Evolutionary conservation across 306 rosid genomes (phyloP), one percentile per base, ranked within the genome.

Genomic region (Amphicarpaea edgeworthii): DNA sequence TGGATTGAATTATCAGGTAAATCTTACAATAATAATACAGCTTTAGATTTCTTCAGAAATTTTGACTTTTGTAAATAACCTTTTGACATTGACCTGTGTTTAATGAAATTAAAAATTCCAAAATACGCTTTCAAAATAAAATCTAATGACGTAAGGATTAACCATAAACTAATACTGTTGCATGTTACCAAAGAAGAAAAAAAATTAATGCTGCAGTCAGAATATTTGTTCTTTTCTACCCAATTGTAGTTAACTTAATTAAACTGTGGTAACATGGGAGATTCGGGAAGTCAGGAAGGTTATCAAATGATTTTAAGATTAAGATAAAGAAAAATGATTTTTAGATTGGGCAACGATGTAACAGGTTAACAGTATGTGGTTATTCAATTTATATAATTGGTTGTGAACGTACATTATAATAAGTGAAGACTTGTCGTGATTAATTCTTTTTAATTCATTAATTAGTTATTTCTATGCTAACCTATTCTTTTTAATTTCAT

Each of bases 231-330:
- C 24, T 50, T 50, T 17, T 50, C 1, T 17, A 20, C 17, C 57
- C 57, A 50, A 16, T 50, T 50, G 57, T 12, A 50, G 16, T 24
- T 54, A 20, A 54, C 30, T 3, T 54, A 3, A 17, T 3, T 54
- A 3, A 17, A 49, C 54, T 50, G 23, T 26, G n/a, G 61, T 54
- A 54, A 54, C 30, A 21, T 54, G 61, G 61, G 61, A 21, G 61
- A 54, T 20, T 54, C 61, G 7, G 61, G 21, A 67, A 67, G 21
- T 67, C 23, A 23, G 23, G 72, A 67, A 0, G 40, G 21, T 23
- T 42, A 23, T 65, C 16, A 42, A 12, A 66, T 14, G 40, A 65
- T 21, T 14, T 6, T 43, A 42, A 66, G 21, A 54, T 54, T 4
- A 6, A 10, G 15, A 20, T 30, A 9, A 10, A 10, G 17, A 15